Conservation (phyloP, 495 filamentous ascomycete species). For the Pseudoneurospora amorphoporcata region DNA sequence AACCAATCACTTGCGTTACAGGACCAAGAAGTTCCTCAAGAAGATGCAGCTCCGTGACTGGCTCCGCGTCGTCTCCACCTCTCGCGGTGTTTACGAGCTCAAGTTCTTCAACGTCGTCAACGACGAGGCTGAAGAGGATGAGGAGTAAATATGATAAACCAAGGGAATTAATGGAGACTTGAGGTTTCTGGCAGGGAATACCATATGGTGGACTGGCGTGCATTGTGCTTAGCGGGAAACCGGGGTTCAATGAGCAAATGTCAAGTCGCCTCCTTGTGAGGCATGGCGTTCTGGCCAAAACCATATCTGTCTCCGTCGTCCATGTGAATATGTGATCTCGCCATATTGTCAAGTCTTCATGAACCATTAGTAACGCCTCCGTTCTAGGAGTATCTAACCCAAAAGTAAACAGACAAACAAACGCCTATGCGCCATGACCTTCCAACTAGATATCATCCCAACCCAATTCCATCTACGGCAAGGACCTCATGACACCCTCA, state of each 20-base stretch:
- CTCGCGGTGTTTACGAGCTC: constrained; percentile 95
- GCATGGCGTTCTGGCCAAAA: constrained; percentile 11
- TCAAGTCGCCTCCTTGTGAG: constrained; percentile 13
- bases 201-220: constrained; percentile 14
- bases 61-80: constrained; percentile 95
- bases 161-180: constrained; percentile 9
- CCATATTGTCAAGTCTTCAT: background rate
- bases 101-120: constrained; percentile 99
- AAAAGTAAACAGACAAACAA: background rate
- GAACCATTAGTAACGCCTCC: background rate
- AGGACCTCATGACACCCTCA: constrained; percentile 77
- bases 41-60: constrained; percentile 99
- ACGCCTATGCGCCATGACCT: background rate
- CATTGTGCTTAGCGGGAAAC: constrained; percentile 15
- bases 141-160: constrained; percentile 57
- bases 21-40: constrained; percentile 99
- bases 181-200: constrained; percentile 13
- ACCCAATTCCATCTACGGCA: constrained; percentile 37
- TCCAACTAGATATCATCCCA: background rate
- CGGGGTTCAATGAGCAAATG: constrained; percentile 16
- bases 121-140: constrained; percentile 93
- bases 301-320: background rate
- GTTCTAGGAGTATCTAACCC: background rate
- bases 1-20: constrained; percentile 25
- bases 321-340: background rate